Evolutionary conservation across 345 rosid genomes (phyloP).

Genomic region (Sapria himalayana): DNA sequence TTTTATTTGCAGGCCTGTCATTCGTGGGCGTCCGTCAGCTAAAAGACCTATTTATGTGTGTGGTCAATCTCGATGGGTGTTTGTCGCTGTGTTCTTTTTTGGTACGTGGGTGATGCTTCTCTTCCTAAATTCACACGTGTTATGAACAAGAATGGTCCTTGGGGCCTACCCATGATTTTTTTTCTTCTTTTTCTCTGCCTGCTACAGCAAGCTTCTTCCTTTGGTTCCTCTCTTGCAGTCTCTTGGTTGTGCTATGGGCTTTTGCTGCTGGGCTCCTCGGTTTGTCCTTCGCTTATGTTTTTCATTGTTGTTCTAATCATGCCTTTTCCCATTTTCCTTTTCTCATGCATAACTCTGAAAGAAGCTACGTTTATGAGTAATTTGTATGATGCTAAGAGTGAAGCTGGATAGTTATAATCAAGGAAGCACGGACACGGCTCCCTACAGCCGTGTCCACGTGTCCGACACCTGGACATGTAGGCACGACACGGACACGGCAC

Average conservation of each 20-base stretch:
- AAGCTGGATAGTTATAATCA: too few relatives aligned
- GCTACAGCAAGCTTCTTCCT: conserved; percentile 44
- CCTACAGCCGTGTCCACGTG: too few relatives aligned
- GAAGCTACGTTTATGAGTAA: too few relatives aligned
- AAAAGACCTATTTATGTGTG: conserved; percentile 67
- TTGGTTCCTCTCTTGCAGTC: conserved; percentile 75
- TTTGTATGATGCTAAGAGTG: conserved; percentile 4
- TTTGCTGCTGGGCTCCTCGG: conserved; percentile 67
- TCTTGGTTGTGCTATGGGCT: conserved; percentile 68
- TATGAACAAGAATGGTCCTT: background rate
- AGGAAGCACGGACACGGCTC: too few relatives aligned
- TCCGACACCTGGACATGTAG: too few relatives aligned
- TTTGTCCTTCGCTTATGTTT: conserved; percentile 11
- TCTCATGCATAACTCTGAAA: too few relatives aligned
- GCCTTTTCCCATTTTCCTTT: too few relatives aligned
- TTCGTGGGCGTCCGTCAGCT: conserved; percentile 82
- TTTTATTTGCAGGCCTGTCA: conserved; percentile 45
- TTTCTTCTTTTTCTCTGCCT: background rate
- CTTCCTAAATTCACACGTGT: background rate
- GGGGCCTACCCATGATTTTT: conserved; percentile 5
- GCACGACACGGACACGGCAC: too few relatives aligned
- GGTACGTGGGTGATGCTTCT: conserved; percentile 21
- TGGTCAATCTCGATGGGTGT: conserved; percentile 86
- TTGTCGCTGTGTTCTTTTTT: conserved; percentile 43
- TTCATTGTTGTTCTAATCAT: conserved; percentile 5